phyloP scores from a whole-genome alignment of 108 stramenopile species.

The Chaetoceros muelleri region DNA sequence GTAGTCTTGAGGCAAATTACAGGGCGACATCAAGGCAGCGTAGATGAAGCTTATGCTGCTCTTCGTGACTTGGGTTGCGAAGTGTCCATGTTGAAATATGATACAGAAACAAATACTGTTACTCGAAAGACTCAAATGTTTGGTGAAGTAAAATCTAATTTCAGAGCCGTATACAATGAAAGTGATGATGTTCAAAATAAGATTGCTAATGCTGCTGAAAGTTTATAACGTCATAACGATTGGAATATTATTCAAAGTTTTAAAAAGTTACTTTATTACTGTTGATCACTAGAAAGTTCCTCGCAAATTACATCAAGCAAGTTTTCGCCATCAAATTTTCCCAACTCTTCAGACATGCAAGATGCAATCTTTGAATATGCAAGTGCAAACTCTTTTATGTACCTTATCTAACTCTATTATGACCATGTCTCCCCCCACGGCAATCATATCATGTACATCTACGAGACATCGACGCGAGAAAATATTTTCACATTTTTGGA shows the following conservation, averaged over 20 bases:
- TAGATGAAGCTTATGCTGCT: slow-evolving; percentile 89
- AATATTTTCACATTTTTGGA: too few relatives aligned
- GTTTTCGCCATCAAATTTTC: background rate
- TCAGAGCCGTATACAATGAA: too few relatives aligned
- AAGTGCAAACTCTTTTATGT: slow-evolving; percentile 74
- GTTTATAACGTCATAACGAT: too few relatives aligned
- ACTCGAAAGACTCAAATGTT: slow-evolving; percentile 15
- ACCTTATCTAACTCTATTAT: too few relatives aligned
- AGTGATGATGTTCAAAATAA: too few relatives aligned
- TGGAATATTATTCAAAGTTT: too few relatives aligned
- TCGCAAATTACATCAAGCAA: slow-evolving; percentile 1
- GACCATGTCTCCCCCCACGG: too few relatives aligned
- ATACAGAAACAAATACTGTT: slow-evolving; percentile 25
- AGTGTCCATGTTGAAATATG: slow-evolving; percentile 34
- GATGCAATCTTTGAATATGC: slow-evolving; percentile 76
- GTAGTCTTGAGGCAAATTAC: slow-evolving; percentile 52
- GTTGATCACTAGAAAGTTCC: too few relatives aligned
- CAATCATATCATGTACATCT: too few relatives aligned
- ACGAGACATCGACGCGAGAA: too few relatives aligned
- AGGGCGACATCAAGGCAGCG: slow-evolving; percentile 59
- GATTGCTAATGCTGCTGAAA: too few relatives aligned
- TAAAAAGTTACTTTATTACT: too few relatives aligned
- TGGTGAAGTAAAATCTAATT: slow-evolving; percentile 29
- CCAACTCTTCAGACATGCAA: background rate
- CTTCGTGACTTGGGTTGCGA: slow-evolving; percentile 75